Evolutionary conservation across 257 asterid genomes (phyloP).

Genomic region (Striga asiatica): DNA sequence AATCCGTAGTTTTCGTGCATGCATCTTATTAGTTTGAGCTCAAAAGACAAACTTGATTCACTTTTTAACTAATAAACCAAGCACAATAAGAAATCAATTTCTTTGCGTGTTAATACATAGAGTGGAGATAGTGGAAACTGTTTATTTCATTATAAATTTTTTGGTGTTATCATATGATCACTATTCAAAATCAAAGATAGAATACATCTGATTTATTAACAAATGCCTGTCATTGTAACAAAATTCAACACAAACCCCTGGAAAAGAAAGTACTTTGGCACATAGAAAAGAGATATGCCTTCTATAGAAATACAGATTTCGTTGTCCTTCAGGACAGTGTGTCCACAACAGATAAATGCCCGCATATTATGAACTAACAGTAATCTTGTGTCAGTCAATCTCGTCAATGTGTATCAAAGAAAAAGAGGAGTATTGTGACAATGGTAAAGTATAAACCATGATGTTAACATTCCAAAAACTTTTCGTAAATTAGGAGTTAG

Average conservation of each 20-base stretch:
- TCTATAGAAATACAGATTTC: constrained; percentile 1
- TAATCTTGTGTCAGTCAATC: background rate
- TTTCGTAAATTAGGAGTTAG: background rate
- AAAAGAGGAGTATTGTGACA: background rate
- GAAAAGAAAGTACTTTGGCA: background rate
- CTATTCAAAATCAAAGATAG: background rate
- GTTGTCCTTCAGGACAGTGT: background rate
- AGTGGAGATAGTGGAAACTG: background rate
- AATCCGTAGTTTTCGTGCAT: background rate
- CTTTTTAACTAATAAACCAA: background rate
- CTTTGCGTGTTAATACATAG: background rate
- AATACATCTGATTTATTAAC: constrained; percentile 4
- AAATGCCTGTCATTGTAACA: background rate
- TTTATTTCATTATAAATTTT: background rate
- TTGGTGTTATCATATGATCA: constrained; percentile 4
- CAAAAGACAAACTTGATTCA: background rate
- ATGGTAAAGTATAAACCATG: constrained; percentile 1
- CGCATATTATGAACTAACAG: background rate
- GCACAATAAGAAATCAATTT: constrained; percentile 1
- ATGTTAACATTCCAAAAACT: constrained; percentile 2
- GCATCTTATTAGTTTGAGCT: background rate
- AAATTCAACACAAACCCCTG: background rate
- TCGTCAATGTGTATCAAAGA: background rate
- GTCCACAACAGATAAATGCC: constrained; percentile 3
- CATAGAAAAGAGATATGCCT: background rate